Evolutionary conservation across 1,284 basidiomycete species (phyloP).

Genomic region (Trichosporon sp.): DNA sequence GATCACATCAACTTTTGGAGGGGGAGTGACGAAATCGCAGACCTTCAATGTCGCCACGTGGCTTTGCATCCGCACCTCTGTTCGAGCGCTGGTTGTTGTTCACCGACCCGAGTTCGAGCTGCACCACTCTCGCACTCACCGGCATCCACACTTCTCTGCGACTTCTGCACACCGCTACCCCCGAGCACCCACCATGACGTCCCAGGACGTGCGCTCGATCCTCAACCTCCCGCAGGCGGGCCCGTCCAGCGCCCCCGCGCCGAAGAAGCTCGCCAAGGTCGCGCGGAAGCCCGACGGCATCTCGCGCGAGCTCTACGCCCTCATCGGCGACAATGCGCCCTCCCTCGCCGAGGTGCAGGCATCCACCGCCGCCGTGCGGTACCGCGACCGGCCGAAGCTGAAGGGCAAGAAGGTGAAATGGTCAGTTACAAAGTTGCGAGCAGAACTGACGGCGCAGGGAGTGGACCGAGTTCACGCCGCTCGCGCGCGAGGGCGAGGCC

Average conservation of each 20-base stretch:
- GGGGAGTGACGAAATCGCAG: not conserved
- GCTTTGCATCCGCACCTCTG: not conserved
- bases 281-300: slow-evolving; percentile 75
- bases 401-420: slow-evolving; percentile 54
- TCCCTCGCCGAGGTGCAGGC: slow-evolving; percentile 57
- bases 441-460: slow-evolving; percentile 57
- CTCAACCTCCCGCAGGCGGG: slow-evolving; percentile 57
- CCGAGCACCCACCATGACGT: slow-evolving; percentile 51
- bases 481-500: slow-evolving; percentile 20
- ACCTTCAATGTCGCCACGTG: not conserved
- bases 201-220: slow-evolving; percentile 70
- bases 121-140: slow-evolving; percentile 40
- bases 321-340: slow-evolving; percentile 88
- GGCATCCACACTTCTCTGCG: not conserved
- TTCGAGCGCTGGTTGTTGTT: not conserved
- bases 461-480: slow-evolving; percentile 60
- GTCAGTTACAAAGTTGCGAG: slow-evolving; percentile 50
- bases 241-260: slow-evolving; percentile 32
- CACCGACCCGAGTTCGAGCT: no score
- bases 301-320: slow-evolving; percentile 82
- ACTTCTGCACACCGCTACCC: not conserved
- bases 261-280: slow-evolving; percentile 41
- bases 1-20: slow-evolving; percentile 19
- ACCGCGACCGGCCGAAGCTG: slow-evolving; percentile 70
- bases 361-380: slow-evolving; percentile 56